phyloP scores from a whole-genome alignment of 2,329 filamentous ascomycete species.

The Fonsecaea pedrosoi region DNA sequence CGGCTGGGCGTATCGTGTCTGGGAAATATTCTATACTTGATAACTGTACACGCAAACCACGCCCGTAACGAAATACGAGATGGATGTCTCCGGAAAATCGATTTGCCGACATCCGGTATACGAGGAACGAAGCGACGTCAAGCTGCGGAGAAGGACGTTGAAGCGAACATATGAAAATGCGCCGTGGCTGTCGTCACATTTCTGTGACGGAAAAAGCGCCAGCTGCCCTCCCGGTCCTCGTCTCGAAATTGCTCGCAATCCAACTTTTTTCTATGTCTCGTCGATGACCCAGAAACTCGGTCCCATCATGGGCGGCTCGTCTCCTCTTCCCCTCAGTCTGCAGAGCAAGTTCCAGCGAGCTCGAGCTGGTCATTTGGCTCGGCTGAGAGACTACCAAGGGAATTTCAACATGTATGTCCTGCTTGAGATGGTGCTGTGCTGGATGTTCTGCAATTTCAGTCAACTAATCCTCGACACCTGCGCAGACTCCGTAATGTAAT shows the following conservation, averaged over 20 bases:
- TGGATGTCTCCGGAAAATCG: neutral
- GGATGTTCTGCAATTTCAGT: neutral
- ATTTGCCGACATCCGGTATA: neutral
- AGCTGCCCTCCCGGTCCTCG: neutral
- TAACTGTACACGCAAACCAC: neutral
- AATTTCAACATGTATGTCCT: conserved; percentile 54
- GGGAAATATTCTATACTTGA: neutral
- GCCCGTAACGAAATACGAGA: conserved; percentile 29
- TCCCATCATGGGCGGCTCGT: conserved; percentile 48
- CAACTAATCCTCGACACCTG: neutral
- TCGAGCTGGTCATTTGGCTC: conserved; percentile 44
- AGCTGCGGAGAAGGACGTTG: conserved; percentile 3
- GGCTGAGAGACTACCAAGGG: conserved; percentile 45
- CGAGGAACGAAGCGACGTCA: conserved; percentile 1
- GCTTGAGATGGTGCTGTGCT: neutral
- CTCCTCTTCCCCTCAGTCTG: conserved; percentile 51
- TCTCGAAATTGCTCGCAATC: neutral
- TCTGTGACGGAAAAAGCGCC: neutral
- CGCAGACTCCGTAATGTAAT: conserved; percentile 80
- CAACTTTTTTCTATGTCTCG: conserved; percentile 27
- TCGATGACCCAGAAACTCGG: conserved; percentile 23
- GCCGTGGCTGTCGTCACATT: conserved; percentile 2
- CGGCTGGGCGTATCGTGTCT: neutral
- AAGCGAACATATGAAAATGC: conserved; percentile 18
- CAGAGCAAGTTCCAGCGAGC: conserved; percentile 53